Conservation (phyloP, 2,329 filamentous ascomycete genomes). For the Apiospora hydei region DNA sequence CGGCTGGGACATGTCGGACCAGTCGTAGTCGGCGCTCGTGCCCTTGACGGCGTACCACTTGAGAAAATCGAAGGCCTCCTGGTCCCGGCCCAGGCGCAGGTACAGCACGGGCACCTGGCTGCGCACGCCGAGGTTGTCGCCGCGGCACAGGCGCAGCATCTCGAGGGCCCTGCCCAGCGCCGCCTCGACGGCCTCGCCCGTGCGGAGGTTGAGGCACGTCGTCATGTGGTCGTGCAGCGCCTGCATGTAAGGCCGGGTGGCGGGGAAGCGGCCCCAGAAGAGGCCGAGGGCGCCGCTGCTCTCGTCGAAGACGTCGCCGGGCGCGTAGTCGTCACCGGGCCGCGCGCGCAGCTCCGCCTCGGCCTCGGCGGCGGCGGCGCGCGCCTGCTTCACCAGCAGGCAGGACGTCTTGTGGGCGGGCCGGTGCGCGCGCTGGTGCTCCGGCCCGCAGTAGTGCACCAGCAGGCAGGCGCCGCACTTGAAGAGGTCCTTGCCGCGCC, state of each 20-base stretch:
- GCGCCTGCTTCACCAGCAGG: constrained; percentile 28
- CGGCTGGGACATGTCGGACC: constrained; percentile 49
- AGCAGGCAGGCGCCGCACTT: constrained; percentile 31
- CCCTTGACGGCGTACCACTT: constrained; percentile 31
- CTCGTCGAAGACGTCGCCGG: constrained; percentile 25
- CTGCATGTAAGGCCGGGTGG: constrained; percentile 31
- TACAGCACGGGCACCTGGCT: constrained; percentile 32
- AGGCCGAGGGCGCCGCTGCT: constrained; percentile 26
- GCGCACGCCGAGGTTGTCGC: constrained; percentile 32
- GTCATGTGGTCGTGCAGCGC: constrained; percentile 27
- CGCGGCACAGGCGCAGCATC: constrained; percentile 32
- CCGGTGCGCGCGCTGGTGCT: constrained; percentile 32
- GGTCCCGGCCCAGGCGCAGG: constrained; percentile 34
- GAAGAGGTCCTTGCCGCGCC: constrained; percentile 29
- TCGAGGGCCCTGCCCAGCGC: constrained; percentile 30
- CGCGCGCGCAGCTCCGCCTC: constrained; percentile 28
- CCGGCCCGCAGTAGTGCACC: constrained; percentile 32
- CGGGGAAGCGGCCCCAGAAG: not conserved
- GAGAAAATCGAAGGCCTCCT: constrained; percentile 38
- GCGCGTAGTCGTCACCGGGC: constrained; percentile 13
- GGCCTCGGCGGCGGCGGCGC: constrained; percentile 23
- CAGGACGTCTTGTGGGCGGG: constrained; percentile 33
- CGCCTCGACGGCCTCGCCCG: constrained; percentile 30
- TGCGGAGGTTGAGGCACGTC: constrained; percentile 30
- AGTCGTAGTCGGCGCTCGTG: constrained; percentile 46